Percentiles rank a stretch among this genome's conserved stretches.
Evolutionary conservation across 768 basidiomycete species (phyloP).

Genomic region (Naganishia onofrii): DNA sequence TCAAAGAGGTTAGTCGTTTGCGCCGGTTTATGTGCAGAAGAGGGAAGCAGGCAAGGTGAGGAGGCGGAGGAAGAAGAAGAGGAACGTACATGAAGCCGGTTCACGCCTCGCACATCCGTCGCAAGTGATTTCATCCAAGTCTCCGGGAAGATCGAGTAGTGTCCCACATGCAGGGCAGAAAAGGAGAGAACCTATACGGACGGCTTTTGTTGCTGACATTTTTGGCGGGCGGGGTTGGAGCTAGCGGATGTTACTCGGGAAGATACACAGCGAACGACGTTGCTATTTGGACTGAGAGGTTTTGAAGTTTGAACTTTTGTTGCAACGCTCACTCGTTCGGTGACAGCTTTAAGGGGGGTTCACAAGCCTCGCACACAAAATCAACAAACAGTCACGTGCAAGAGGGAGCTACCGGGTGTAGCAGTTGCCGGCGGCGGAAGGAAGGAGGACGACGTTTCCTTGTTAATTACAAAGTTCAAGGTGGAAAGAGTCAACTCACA

Average conservation of each 20-base stretch:
- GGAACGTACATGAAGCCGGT: conserved; percentile 75
- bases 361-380: not conserved
- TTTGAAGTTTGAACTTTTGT: not conserved
- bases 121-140: conserved; percentile 72
- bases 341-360: not conserved
- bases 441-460: not conserved
- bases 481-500: no score
- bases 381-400: conserved; percentile 1
- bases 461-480: not conserved
- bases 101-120: conserved; percentile 85
- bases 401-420: not conserved
- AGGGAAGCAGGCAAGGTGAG: not conserved
- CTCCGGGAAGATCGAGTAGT: conserved; percentile 76
- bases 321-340: no score
- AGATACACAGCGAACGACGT: not conserved
- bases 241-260: not conserved
- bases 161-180: conserved; percentile 95
- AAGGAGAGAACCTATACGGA: conserved; percentile 72
- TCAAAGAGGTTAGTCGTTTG: not conserved
- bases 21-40: no score
- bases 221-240: not conserved
- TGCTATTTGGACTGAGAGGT: no score
- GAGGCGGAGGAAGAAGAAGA: not conserved
- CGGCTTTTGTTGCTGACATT: conserved; percentile 22
- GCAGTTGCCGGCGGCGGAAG: not conserved